Base-by-base conservation (phyloP, 2,329 filamentous ascomycete genomes). In the Didymella exigua region DNA sequence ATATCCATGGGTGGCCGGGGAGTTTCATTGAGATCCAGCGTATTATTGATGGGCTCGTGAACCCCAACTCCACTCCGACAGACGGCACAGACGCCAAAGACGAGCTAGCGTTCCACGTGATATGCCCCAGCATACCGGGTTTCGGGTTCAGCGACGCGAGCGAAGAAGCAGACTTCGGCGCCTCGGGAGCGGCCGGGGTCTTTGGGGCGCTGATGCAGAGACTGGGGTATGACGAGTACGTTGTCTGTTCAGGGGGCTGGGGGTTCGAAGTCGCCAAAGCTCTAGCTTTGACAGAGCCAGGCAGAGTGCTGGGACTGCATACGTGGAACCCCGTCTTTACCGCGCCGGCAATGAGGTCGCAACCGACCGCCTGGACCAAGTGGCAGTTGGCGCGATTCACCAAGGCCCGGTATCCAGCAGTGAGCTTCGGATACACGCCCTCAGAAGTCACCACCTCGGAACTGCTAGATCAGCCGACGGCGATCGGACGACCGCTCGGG, bases 101-200 rank as follows among this genome's bases (percentile, higher is more conserved):
- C n/a, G 54, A 60, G 8, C 63, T 68, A 55, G 79, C 85, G 0
- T 90, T 89, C 63, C 84, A 89, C 64, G 68, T 89, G n/a, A 81
- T 90, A 18, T 83, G 84, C 18, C 87, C 87, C 1, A 85, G 84
- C 37, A 79, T 89, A 18, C 86, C 87, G 0, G 87, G 86, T 0
- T 77, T 88, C 40, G 87, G 86, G 14, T 90, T 89, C 66, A 88
- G 86, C 69, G 86, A 89, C 69, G 77, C 85, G 2, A 77, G 87
- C 33, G 76, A 78, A 0, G 77, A 78, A 49, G 80, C 81, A 42
- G 74, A 73, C 7, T 77, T 81, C 65, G 78, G 81, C n/a, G 71
- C 85, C 50, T 68, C 76, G 5, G 76, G 80, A 11, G 84, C 84
- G 0, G 86, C 84, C 0, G 77, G 79, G 2, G 72, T 87, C 11